Percentiles rank a stretch among this genome's conserved stretches.
phyloP scores from a whole-genome alignment of 179 eudicot species.

The Vitellaria paradoxa region DNA sequence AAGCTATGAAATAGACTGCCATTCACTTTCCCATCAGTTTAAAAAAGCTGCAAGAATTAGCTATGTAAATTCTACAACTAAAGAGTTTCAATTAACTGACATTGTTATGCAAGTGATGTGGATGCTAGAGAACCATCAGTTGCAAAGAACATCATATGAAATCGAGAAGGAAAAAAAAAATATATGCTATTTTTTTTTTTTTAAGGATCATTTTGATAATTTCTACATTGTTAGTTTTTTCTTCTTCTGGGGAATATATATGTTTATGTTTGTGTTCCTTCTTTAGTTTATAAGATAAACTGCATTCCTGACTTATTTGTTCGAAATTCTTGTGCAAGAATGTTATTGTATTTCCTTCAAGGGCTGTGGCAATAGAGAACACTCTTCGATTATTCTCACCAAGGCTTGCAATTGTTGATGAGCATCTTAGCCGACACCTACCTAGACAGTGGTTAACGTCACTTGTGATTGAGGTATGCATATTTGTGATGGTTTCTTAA shows the following conservation, averaged over 20 bases:
- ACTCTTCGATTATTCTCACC: constrained; percentile 87
- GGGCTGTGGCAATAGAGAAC: constrained; percentile 90
- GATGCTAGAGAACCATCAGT: neutral
- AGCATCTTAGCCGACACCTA: constrained; percentile 67
- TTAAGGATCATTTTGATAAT: neutral
- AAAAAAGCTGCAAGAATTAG: neutral
- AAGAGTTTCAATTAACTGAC: neutral
- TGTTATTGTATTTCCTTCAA: constrained; percentile 91
- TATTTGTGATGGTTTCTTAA: constrained; percentile 14
- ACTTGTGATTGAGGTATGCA: constrained; percentile 66
- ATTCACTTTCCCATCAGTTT: neutral
- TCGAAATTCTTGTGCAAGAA: constrained; percentile 43
- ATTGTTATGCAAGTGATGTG: neutral
- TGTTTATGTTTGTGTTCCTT: neutral
- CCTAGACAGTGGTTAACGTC: constrained; percentile 94
- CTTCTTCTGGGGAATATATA: neutral
- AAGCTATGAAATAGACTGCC: neutral
- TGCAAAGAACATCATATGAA: neutral
- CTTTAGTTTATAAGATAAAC: neutral
- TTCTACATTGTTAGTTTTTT: neutral
- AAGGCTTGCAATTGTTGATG: constrained; percentile 92
- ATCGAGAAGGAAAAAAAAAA: neutral
- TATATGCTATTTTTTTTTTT: neutral
- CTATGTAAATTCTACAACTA: neutral
- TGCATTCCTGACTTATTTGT: constrained; percentile 25